Conservation (phyloP, 345 rosid species). For the Arabidopsis suecica region DNA sequence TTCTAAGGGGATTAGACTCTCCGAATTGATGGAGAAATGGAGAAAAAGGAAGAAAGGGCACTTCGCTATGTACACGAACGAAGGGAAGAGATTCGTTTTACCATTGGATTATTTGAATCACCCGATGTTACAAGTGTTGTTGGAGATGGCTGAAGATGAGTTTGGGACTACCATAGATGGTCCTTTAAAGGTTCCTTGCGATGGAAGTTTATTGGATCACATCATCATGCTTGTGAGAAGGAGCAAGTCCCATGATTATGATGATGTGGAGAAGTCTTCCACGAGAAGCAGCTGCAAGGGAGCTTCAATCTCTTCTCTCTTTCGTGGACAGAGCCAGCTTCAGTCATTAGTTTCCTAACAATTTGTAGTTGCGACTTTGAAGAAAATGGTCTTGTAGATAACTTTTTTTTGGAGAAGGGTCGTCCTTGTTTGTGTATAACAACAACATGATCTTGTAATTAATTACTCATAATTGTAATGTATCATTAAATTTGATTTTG, state of each 20-base stretch:
- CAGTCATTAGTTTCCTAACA: slow-evolving; percentile 35
- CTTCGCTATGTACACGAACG: slow-evolving; percentile 51
- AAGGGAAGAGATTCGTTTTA: slow-evolving; percentile 52
- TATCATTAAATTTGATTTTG: background rate
- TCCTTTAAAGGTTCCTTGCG: slow-evolving; percentile 56
- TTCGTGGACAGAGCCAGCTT: slow-evolving; percentile 30
- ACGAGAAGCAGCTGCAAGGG: slow-evolving; percentile 38
- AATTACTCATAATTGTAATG: background rate
- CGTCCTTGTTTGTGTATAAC: background rate
- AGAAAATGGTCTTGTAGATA: background rate
- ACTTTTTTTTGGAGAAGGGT: slow-evolving; percentile 6
- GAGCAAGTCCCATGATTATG: slow-evolving; percentile 32
- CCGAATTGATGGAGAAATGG: slow-evolving; percentile 50
- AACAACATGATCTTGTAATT: background rate
- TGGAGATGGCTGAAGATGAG: slow-evolving; percentile 58
- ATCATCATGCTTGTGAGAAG: slow-evolving; percentile 45
- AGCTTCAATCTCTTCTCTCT: slow-evolving; percentile 35
- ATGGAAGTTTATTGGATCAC: slow-evolving; percentile 48
- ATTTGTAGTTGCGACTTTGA: background rate
- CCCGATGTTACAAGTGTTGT: slow-evolving; percentile 51
- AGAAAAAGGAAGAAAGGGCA: slow-evolving; percentile 53
- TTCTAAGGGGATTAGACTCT: slow-evolving; percentile 39
- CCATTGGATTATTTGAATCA: slow-evolving; percentile 52
- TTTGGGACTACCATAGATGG: slow-evolving; percentile 49
- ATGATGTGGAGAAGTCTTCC: slow-evolving; percentile 36